phyloP scores from a whole-genome alignment of 176 grass and related monocot species.

The Cocos nucifera region DNA sequence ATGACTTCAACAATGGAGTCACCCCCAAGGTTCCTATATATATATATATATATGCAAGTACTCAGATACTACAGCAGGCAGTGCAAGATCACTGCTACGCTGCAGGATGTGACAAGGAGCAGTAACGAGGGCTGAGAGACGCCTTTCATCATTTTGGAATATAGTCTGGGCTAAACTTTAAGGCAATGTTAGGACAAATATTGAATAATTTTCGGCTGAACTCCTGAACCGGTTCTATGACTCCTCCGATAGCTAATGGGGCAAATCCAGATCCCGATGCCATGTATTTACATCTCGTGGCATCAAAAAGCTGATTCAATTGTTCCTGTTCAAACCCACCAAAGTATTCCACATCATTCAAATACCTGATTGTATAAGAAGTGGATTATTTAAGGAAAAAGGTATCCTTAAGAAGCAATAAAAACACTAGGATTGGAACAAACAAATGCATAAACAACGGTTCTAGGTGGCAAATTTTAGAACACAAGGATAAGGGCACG shows the following conservation, averaged over 20 bases:
- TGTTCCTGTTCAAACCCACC: constrained; percentile 91
- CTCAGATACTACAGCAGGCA: constrained; percentile 74
- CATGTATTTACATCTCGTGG: constrained; percentile 77
- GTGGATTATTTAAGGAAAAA: neutral
- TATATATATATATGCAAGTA: no score
- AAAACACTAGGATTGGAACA: no score
- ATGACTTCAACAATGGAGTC: constrained; percentile 87
- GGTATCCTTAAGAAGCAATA: no score
- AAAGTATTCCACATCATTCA: constrained; percentile 83
- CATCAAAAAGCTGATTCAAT: constrained; percentile 79
- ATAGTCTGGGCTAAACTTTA: constrained; percentile 69
- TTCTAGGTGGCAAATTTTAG: no score
- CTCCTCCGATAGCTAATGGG: constrained; percentile 70
- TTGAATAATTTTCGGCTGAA: constrained; percentile 94
- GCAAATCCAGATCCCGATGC: constrained; percentile 89
- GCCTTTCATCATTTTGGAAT: constrained; percentile 77
- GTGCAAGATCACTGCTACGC: constrained; percentile 84
- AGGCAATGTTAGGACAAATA: constrained; percentile 81
- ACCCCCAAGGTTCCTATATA: constrained; percentile 59
- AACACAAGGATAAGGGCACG: no score
- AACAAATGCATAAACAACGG: no score
- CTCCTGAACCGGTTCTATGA: constrained; percentile 95
- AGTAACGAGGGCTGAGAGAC: constrained; percentile 37
- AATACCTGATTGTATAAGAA: constrained; percentile 47
- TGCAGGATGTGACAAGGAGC: constrained; percentile 88